Evolutionary conservation across 106 monocot species (phyloP).

Genomic region (Chionographis japonica): DNA sequence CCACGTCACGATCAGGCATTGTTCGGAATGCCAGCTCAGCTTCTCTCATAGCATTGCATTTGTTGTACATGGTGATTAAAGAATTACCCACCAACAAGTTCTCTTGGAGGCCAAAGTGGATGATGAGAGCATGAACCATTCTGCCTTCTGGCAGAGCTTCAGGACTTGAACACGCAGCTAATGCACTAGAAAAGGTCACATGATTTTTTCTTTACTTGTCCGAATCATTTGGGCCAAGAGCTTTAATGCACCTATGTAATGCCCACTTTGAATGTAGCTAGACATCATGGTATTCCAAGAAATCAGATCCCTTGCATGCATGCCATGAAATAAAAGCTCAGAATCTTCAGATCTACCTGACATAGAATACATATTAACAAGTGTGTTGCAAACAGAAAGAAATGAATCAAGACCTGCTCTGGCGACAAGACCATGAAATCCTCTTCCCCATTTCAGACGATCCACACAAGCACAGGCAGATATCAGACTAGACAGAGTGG

Average conservation of each 20-base stretch:
- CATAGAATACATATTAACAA: constrained; percentile 61
- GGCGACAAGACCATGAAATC: constrained; percentile 51
- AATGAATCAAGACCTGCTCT: constrained; percentile 38
- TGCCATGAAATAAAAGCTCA: constrained; percentile 44
- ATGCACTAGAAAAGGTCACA: constrained; percentile 62
- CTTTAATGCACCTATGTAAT: constrained; percentile 27
- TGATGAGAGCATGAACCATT: constrained; percentile 58
- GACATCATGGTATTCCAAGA: constrained; percentile 84
- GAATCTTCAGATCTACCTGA: constrained; percentile 40
- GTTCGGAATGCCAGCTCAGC: constrained; percentile 35
- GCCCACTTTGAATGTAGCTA: constrained; percentile 39
- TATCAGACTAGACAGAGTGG: constrained; percentile 71
- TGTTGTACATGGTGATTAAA: constrained; percentile 81
- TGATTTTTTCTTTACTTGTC: constrained; percentile 29
- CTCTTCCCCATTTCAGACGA: constrained; percentile 44
- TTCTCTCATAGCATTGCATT: constrained; percentile 52
- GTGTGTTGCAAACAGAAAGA: constrained; percentile 55
- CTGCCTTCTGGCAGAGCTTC: constrained; percentile 45
- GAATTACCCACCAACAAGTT: constrained; percentile 64
- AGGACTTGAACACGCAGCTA: constrained; percentile 54
- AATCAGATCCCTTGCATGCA: constrained; percentile 64
- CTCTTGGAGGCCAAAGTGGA: constrained; percentile 30
- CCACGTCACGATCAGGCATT: constrained; percentile 42
- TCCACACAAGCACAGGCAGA: constrained; percentile 38
- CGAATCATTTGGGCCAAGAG: constrained; percentile 35